These are phyloP conservation scores for Neurospora africana DNA, from an alignment of 495 filamentous ascomycete genomes.

Conservation along the genomic window DNA sequence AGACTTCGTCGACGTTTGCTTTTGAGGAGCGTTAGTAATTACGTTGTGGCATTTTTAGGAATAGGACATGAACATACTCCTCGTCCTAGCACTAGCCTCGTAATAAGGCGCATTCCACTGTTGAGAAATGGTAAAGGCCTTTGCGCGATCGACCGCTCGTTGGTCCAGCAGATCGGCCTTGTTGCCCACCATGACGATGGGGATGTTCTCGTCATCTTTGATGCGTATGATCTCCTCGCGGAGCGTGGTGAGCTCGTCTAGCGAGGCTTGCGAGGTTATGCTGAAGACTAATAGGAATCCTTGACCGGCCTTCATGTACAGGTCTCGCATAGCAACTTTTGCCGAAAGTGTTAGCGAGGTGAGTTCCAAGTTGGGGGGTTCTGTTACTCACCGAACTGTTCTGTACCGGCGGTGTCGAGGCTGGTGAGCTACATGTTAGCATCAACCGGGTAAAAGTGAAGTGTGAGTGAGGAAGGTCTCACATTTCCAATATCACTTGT, in stretches of 20 bases:
- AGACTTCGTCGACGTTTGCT: slow-evolving; percentile 93
- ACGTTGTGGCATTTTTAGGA: no score
- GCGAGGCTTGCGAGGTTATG: slow-evolving; percentile 78
- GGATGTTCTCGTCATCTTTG: slow-evolving; percentile 86
- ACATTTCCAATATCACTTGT: slow-evolving; percentile 96
- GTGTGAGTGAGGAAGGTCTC: slow-evolving; percentile 15
- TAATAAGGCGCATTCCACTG: slow-evolving; percentile 93
- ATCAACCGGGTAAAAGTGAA: background rate
- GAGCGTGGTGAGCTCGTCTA: slow-evolving; percentile 77
- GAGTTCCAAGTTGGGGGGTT: background rate
- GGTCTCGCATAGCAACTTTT: slow-evolving; percentile 57
- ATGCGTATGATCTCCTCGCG: slow-evolving; percentile 95
- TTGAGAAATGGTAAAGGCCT: slow-evolving; percentile 78
- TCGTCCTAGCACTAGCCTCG: slow-evolving; percentile 76
- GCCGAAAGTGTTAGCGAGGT: slow-evolving; percentile 8
- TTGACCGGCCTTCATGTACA: slow-evolving; percentile 96
- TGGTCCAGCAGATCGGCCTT: slow-evolving; percentile 94
- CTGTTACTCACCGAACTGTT: slow-evolving; percentile 81
- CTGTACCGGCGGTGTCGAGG: slow-evolving; percentile 92
- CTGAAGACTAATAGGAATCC: slow-evolving; percentile 97
- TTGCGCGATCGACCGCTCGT: slow-evolving; percentile 67
- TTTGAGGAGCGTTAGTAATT: background rate
- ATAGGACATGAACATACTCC: slow-evolving; percentile 30
- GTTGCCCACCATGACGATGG: slow-evolving; percentile 94
- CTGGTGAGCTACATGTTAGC: slow-evolving; percentile 30